These are phyloP conservation scores for Oryza longistaminata DNA, from an alignment of 176 grass and related monocot species.

Conservation along the genomic window DNA sequence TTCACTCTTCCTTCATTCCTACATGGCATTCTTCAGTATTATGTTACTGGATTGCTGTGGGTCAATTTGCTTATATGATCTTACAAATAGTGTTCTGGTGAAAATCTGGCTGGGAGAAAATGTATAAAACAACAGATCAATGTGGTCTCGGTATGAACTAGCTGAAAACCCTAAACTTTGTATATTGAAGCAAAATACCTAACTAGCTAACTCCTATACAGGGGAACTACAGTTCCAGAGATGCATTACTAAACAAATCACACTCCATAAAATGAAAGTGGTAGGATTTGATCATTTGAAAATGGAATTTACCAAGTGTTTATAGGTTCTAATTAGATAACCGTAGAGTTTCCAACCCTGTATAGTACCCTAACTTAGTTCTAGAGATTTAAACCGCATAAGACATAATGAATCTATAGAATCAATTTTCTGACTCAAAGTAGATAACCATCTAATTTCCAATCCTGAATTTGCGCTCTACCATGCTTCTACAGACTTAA, in stretches of 20 bases:
- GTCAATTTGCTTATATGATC: conserved; percentile 4
- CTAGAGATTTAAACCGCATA: not conserved
- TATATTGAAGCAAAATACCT: conserved; percentile 6
- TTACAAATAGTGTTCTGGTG: not conserved
- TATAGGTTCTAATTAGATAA: not conserved
- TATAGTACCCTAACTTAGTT: not conserved
- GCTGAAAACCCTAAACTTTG: not conserved
- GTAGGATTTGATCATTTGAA: conserved; percentile 5
- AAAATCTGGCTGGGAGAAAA: conserved; percentile 2
- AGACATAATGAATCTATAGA: not conserved
- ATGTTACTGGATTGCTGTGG: not conserved
- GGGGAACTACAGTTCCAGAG: not conserved
- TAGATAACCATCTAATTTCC: not conserved
- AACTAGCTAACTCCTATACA: not conserved
- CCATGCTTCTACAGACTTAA: not conserved
- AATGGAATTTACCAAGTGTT: conserved; percentile 1
- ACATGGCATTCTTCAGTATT: conserved; percentile 10
- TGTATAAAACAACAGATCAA: not conserved
- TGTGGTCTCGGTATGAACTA: conserved; percentile 5
- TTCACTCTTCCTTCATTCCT: conserved; percentile 8
- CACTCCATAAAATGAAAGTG: not conserved
- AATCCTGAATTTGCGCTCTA: not conserved
- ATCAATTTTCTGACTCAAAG: not conserved
- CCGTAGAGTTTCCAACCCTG: not conserved
- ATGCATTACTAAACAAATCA: not conserved